Evolutionary conservation across 331 rosid genomes (phyloP).

Genomic region (Malus hybrid): DNA sequence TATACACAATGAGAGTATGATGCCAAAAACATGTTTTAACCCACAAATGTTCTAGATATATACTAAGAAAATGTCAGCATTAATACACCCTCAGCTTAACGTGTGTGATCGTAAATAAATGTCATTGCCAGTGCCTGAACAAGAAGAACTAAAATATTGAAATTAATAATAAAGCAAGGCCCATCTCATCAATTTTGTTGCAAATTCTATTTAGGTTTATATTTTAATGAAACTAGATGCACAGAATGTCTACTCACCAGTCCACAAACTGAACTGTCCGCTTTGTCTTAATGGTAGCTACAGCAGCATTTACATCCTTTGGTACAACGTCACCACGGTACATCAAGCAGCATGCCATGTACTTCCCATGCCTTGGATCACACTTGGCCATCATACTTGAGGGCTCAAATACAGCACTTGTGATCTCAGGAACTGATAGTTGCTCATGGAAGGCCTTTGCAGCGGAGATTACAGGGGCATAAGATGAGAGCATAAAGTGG

Average conservation of each 20-base stretch:
- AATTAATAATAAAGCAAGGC: background rate
- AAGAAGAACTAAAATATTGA: background rate
- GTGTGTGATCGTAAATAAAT: background rate
- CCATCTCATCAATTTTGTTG: background rate
- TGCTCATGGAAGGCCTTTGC: slow-evolving; percentile 61
- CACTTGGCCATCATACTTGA: slow-evolving; percentile 73
- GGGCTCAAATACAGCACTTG: slow-evolving; percentile 69
- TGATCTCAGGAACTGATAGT: slow-evolving; percentile 59
- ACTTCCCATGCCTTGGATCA: slow-evolving; percentile 73
- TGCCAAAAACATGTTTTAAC: background rate
- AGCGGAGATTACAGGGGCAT: slow-evolving; percentile 61
- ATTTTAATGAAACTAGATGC: background rate
- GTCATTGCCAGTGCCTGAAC: background rate
- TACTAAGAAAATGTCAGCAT: background rate
- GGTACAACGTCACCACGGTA: slow-evolving; percentile 68
- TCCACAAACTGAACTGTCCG: slow-evolving; percentile 64
- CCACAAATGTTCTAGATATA: background rate
- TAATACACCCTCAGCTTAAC: background rate
- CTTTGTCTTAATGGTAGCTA: slow-evolving; percentile 52
- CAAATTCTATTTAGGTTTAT: background rate
- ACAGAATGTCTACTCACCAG: slow-evolving; percentile 34
- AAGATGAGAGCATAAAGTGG: slow-evolving; percentile 71
- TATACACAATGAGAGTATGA: background rate
- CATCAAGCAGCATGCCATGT: slow-evolving; percentile 80
- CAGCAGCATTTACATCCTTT: slow-evolving; percentile 56